Conservation (phyloP, 2,329 filamentous ascomycete genomes). For the Boeremia exigua region DNA sequence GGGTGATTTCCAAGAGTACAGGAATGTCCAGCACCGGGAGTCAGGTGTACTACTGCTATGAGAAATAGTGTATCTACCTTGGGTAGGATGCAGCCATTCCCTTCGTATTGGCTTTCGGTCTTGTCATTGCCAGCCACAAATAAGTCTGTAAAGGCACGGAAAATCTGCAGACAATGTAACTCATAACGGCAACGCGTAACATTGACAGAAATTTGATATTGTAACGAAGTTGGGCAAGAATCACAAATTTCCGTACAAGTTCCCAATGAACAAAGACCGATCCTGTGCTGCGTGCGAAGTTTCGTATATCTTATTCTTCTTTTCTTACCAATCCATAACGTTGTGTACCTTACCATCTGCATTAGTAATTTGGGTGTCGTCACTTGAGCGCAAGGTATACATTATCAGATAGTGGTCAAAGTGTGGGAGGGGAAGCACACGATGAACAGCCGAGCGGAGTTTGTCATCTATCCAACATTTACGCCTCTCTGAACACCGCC, state of each 20-base stretch:
- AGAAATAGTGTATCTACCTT: too few species aligned
- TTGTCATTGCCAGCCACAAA: too few species aligned
- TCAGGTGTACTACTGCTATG: too few species aligned
- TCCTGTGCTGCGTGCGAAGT: not conserved
- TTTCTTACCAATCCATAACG: not conserved
- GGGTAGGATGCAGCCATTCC: too few species aligned
- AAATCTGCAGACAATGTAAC: too few species aligned
- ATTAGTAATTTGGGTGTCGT: not conserved
- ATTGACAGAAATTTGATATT: not conserved
- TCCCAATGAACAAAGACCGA: not conserved
- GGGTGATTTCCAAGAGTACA: too few species aligned
- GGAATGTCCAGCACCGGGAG: too few species aligned
- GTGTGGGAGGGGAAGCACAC: not conserved
- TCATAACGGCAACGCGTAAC: too few species aligned
- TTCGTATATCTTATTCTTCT: not conserved
- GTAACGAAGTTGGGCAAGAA: not conserved
- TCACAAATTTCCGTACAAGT: not conserved
- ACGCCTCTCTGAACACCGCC: not conserved
- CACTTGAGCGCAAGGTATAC: not conserved
- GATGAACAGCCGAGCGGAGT: not conserved
- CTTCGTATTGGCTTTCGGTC: too few species aligned
- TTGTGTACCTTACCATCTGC: not conserved
- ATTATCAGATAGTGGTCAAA: not conserved
- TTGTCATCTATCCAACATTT: too few species aligned
- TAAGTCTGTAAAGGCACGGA: too few species aligned